Base-by-base conservation (phyloP, 2,329 filamentous ascomycete genomes). In the Xylaria sp. region DNA sequence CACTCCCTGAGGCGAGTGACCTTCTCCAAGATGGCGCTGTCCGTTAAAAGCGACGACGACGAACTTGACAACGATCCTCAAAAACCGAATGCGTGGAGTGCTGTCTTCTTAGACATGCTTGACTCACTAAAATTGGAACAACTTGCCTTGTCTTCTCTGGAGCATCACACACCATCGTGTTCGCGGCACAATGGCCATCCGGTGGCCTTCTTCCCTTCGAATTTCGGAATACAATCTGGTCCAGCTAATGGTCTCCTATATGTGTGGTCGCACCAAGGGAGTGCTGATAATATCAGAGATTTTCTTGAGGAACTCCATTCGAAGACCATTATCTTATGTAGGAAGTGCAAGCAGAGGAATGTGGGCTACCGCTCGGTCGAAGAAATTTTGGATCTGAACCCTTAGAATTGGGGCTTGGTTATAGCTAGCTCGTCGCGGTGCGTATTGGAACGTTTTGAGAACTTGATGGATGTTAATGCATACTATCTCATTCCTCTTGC, bases 301-400 rank as follows among this genome's bases (percentile, higher is more conserved):
- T 74, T 74, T 57, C 66, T 74, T n/a, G 42, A 59, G 13, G 72
- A 72, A 56, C 44, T 70, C 2, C 58, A 69, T 27, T 50, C 60
- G 2, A 74, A 73, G 58, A 74, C 72, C 9, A 57, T 72, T 6
- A 57, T 74, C 15, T 65, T 74, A 17, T 73, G 72, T 45, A 29
- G 61, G 1, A 65, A 39, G 20, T 73, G 72, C 45, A 72, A 67
- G 55, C 49, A 68, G 51, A 65, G 56, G 39, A 74, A 73, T 31
- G 13, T 45, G 1, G 68, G 70, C 2, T 74, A 74, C 49, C 25
- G 60, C 44, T 60, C 66, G 9, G 64, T 65, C 27, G 71, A 73
- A 25, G 72, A 73, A 13, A 67, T 69, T 22, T 44, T 71, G 11
- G 55, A 58, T 58, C 20, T 70, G 42, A 55, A 36, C 20, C 17